Evolutionary conservation across 768 basidiomycete genomes (phyloP).

Genomic region (Podaxis carcinomalis): DNA sequence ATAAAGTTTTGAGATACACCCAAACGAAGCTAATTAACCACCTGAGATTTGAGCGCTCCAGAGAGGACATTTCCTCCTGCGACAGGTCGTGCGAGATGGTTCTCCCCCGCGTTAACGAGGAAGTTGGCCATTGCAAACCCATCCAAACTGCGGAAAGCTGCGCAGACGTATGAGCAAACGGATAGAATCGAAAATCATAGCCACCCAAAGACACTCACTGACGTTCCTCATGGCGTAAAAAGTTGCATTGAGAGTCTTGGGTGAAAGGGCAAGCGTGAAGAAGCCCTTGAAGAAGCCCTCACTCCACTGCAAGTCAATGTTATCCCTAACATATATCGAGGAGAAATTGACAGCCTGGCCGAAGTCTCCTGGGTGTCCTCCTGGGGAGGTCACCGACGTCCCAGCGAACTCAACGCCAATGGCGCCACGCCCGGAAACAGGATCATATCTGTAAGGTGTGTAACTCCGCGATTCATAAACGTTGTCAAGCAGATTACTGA

Average conservation of each 20-base stretch:
- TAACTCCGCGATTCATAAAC: neutral
- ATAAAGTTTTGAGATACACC: neutral
- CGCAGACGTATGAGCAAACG: neutral
- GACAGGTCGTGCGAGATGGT: constrained; percentile 44
- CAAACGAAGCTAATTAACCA: neutral
- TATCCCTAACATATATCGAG: neutral
- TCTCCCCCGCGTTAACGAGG: constrained; percentile 37
- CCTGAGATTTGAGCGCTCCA: constrained; percentile 35
- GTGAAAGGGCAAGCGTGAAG: neutral
- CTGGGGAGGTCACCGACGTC: neutral
- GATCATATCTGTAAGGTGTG: constrained; percentile 35
- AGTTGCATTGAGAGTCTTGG: neutral
- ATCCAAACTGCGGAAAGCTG: constrained; percentile 39
- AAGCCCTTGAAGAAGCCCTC: neutral
- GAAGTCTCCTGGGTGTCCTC: neutral
- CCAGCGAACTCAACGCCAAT: constrained; percentile 61
- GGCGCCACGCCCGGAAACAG: constrained; percentile 42
- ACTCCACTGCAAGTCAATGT: neutral
- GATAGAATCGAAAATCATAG: neutral
- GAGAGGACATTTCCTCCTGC: constrained; percentile 41
- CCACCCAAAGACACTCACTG: constrained; percentile 25
- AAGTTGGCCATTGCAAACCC: constrained; percentile 41
- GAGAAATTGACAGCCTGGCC: neutral
- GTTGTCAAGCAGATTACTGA: constrained; percentile 17
- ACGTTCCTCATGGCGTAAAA: constrained; percentile 22